These are phyloP conservation scores for Schizochytrium sp. DNA, from an alignment of 108 stramenopile genomes.

Conservation along the genomic window DNA sequence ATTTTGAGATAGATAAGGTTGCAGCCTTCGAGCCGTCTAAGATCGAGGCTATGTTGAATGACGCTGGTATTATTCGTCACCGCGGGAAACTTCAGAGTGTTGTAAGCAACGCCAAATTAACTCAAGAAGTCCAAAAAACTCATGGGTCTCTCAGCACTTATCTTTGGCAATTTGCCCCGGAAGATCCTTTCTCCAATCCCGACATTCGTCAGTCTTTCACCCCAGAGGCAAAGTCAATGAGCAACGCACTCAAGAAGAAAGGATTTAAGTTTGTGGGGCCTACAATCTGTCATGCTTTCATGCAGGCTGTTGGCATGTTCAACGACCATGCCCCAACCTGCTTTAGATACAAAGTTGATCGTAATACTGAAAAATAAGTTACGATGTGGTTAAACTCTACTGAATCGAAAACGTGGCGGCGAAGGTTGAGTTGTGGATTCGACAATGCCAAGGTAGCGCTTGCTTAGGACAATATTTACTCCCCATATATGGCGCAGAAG, in stretches of 20 bases:
- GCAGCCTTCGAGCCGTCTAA: slow-evolving; percentile 73
- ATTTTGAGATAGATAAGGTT: slow-evolving; percentile 79
- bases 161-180: slow-evolving; percentile 45
- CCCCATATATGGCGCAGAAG: no score
- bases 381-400: no score
- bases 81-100: slow-evolving; percentile 77
- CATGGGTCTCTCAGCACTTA: not conserved
- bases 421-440: no score
- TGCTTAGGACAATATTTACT: no score
- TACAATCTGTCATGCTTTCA: slow-evolving; percentile 46
- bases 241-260: slow-evolving; percentile 16
- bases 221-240: slow-evolving; percentile 20
- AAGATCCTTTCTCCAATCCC: not conserved
- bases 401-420: no score
- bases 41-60: slow-evolving; percentile 66
- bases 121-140: slow-evolving; percentile 65
- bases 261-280: slow-evolving; percentile 55
- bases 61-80: slow-evolving; percentile 75
- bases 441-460: no score
- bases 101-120: slow-evolving; percentile 75
- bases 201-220: not conserved
- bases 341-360: not conserved
- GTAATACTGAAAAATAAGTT: no score
- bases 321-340: slow-evolving; percentile 20
- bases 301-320: slow-evolving; percentile 57